Conservation (phyloP, 345 rosid species). For the Boechera stricta region DNA sequence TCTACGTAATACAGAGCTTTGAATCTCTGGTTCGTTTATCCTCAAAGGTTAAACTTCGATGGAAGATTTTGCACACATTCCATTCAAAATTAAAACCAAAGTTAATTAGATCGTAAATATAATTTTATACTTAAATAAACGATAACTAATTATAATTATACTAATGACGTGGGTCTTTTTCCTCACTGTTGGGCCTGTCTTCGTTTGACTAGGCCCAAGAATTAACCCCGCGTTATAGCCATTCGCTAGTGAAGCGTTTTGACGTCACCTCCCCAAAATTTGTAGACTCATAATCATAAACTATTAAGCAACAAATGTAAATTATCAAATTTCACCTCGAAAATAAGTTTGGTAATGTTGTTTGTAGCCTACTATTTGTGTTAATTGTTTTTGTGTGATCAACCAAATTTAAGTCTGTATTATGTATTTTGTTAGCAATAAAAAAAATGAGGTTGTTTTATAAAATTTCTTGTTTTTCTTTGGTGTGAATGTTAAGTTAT, state of each 20-base stretch:
- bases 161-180: neutral
- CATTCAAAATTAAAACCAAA: neutral
- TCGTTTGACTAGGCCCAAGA: neutral
- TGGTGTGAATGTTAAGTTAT: too few relatives aligned
- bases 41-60: neutral
- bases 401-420: too few relatives aligned
- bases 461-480: too few relatives aligned
- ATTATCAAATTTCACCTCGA: too few relatives aligned
- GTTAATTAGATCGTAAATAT: neutral
- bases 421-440: too few relatives aligned
- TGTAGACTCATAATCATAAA: neutral
- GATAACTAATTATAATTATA: neutral
- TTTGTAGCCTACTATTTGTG: too few relatives aligned
- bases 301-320: too few relatives aligned
- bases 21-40: constrained; percentile 15
- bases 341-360: too few relatives aligned
- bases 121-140: too few relatives aligned
- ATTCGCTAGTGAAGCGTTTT: neutral
- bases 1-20: constrained; percentile 9
- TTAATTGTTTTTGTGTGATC: too few relatives aligned
- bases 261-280: neutral
- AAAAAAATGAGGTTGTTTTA: too few relatives aligned
- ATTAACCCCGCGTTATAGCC: neutral
- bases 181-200: neutral
- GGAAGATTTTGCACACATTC: constrained; percentile 7